Percentiles rank a stretch among this genome's conserved stretches.
These are phyloP conservation scores for Phellopilus nigrolimitatus DNA, from an alignment of 1,284 basidiomycete genomes.

Conservation along the genomic window DNA sequence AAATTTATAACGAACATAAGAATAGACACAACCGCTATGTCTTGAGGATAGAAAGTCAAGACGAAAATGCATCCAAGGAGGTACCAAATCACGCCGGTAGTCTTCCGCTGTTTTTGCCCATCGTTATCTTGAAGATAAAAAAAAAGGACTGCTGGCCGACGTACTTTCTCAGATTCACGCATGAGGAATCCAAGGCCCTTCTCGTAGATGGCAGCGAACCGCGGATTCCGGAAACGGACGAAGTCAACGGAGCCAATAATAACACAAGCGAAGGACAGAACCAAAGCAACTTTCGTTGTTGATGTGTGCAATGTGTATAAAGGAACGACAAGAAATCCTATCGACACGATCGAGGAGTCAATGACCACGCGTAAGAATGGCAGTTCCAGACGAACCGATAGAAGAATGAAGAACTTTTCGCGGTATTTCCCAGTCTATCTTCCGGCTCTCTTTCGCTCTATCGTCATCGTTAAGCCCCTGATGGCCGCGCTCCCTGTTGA, in stretches of 20 bases:
- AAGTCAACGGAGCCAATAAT: slow-evolving; percentile 76
- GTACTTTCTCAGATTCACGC: slow-evolving; percentile 86
- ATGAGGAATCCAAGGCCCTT: slow-evolving; percentile 81
- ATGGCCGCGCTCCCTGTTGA: background rate
- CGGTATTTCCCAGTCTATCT: slow-evolving; percentile 80
- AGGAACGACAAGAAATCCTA: slow-evolving; percentile 82
- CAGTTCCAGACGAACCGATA: slow-evolving; percentile 58
- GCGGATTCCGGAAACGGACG: slow-evolving; percentile 65
- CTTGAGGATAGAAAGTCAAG: slow-evolving; percentile 76
- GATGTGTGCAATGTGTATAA: slow-evolving; percentile 62
- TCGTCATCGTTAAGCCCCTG: slow-evolving; percentile 11
- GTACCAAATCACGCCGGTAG: slow-evolving; percentile 95
- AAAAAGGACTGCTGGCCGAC: slow-evolving; percentile 21
- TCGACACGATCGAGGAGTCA: slow-evolving; percentile 7
- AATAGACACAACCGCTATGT: slow-evolving; percentile 85
- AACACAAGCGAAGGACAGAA: slow-evolving; percentile 63
- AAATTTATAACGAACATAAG: slow-evolving; percentile 62
- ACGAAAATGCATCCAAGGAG: slow-evolving; percentile 86
- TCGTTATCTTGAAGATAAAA: too few relatives aligned
- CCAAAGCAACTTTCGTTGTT: slow-evolving; percentile 54
- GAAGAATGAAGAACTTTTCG: slow-evolving; percentile 88
- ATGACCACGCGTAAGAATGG: slow-evolving; percentile 15
- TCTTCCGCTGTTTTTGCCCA: slow-evolving; percentile 45
- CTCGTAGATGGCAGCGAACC: slow-evolving; percentile 79
- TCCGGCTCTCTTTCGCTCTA: slow-evolving; percentile 23